Base-by-base conservation (phyloP, 768 basidiomycete genomes). In the Tylopilus intermedius region DNA sequence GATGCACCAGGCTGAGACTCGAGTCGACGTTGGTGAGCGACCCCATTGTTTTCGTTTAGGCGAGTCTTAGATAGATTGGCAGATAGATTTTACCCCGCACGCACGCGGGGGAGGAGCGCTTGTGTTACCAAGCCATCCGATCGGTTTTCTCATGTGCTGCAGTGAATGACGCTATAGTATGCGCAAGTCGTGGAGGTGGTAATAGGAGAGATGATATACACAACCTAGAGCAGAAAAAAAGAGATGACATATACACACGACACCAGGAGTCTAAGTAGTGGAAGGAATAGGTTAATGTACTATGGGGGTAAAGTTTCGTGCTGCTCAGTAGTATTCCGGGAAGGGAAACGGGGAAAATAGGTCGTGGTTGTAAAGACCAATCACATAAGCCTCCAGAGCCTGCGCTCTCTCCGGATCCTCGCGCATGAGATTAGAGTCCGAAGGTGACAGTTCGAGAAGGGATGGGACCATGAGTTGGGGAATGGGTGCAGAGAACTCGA, bases 341-440 rank as follows among this genome's bases (percentile, higher is more conserved):
- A 62, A 61, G 8, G 51, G 11, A 43, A 61, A 62, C 0, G 53
- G 59, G 5, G 56, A 51, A 41, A 65, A 59, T 8, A 67, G n/a
- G 38, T 69, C 63, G 14, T 59, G 55, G 18, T 60, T 50, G 30
- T 69, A 56, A n/a, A 67, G 53, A 24, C 67, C 68, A 10, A 66
- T 63, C 8, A 63, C 53, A 49, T 69, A 67, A 10, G 61, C 66
- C 39, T 69, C 63, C 32, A 67, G 63, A 18, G 61, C 67, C 45
- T 62, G 66, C 2, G 55, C 62, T 11, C 54, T 59, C n/a, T 69
- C 66, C 32, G 41, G 30, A 22, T 65, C 59, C 2, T 63, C 67
- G 10, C 52, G 58, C 1, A 47, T 41, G 14, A 22, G 35, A 45
- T 53, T 45, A 37, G 5, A 18, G n/a, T 8, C 8, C 15, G 38